Conservation (phyloP, 805 yeast species). For the Nakazawaea ernobii region DNA sequence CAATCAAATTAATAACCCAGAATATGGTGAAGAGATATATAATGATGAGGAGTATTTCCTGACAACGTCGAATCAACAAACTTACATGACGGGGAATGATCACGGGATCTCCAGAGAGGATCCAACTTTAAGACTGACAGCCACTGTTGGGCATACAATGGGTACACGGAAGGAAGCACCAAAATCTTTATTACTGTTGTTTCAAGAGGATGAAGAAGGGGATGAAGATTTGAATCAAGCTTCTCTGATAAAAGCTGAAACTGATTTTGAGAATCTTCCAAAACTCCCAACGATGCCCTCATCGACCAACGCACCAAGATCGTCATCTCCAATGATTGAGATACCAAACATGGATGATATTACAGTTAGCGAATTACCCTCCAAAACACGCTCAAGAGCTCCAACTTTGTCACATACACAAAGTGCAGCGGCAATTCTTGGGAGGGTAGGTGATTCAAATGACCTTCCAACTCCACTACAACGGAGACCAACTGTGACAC, state of each 20-base stretch:
- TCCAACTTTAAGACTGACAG: constrained; percentile 8
- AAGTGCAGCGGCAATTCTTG: constrained; percentile 34
- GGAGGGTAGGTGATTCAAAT: constrained; percentile 16
- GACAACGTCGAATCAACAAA: constrained; percentile 9
- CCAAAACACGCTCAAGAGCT: constrained; percentile 29
- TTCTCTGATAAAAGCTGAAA: background rate
- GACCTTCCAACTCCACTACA: constrained; percentile 20
- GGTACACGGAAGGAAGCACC: constrained; percentile 51
- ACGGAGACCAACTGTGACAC: constrained; percentile 31
- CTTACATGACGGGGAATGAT: constrained; percentile 11
- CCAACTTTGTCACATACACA: constrained; percentile 37
- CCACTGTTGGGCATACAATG: constrained; percentile 7
- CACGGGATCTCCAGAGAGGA: constrained; percentile 3
- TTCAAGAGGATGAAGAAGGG: constrained; percentile 43
- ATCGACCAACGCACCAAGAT: constrained; percentile 21
- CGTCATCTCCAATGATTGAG: constrained; percentile 53
- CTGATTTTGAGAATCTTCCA: constrained; percentile 1
- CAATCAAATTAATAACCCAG: constrained; percentile 10
- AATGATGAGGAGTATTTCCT: constrained; percentile 8
- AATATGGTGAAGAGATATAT: constrained; percentile 12
- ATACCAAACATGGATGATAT: constrained; percentile 61
- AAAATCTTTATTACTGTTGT: constrained; percentile 62
- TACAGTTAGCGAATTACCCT: constrained; percentile 12
- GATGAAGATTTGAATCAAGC: constrained; percentile 8
- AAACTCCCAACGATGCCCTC: constrained; percentile 13